phyloP scores from a whole-genome alignment of 2,329 filamentous ascomycete species.

The Cercospora sojina region DNA sequence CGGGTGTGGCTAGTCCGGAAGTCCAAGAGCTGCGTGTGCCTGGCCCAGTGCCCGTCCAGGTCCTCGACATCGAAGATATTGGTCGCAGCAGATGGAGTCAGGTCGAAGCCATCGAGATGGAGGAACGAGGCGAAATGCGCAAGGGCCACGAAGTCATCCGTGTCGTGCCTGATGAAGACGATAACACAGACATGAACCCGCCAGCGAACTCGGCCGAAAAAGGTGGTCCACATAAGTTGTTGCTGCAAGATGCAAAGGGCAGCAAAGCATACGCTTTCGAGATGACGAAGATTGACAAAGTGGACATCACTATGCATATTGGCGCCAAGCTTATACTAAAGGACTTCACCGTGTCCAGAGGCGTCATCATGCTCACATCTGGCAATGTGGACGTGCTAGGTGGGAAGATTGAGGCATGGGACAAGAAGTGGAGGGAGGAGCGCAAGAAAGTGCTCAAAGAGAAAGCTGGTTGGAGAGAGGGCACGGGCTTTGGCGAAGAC shows the following conservation, averaged over 20 bases:
- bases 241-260: slow-evolving; percentile 77
- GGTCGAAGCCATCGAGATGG: slow-evolving; percentile 74
- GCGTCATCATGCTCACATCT: slow-evolving; percentile 75
- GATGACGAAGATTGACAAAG: slow-evolving; percentile 61
- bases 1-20: slow-evolving; percentile 54
- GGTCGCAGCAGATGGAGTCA: slow-evolving; percentile 79
- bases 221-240: slow-evolving; percentile 70
- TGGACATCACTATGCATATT: slow-evolving; percentile 66
- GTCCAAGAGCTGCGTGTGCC: slow-evolving; percentile 58
- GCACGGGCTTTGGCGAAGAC: slow-evolving; percentile 13
- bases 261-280: slow-evolving; percentile 71
- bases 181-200: slow-evolving; percentile 37
- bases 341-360: slow-evolving; percentile 67
- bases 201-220: slow-evolving; percentile 19
- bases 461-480: slow-evolving; percentile 31
- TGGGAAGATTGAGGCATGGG: slow-evolving; percentile 79
- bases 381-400: slow-evolving; percentile 70
- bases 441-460: slow-evolving; percentile 68
- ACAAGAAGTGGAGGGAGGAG: slow-evolving; percentile 72
- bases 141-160: slow-evolving; percentile 80
- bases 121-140: slow-evolving; percentile 69
- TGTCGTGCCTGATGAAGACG: slow-evolving; percentile 58
- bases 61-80: slow-evolving; percentile 84
- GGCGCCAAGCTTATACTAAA: slow-evolving; percentile 78
- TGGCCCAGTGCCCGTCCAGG: slow-evolving; percentile 70